Percentiles rank a stretch among this genome's conserved stretches.
Conservation (phyloP, 148 eudicot species). For the Amaranthus cruentus region DNA sequence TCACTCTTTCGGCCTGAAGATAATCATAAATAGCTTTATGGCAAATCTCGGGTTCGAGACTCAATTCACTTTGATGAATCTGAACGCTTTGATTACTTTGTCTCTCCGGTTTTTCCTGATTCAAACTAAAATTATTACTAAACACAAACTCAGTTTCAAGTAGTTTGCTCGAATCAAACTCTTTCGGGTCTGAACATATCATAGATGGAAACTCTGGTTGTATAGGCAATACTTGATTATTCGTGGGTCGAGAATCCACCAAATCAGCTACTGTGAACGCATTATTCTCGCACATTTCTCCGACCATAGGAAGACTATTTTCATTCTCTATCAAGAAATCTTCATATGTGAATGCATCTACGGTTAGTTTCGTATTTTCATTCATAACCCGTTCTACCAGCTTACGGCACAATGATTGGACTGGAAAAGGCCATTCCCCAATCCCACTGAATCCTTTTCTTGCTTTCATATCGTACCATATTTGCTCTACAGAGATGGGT, state of each 20-base stretch:
- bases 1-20: constrained; percentile 5
- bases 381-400: constrained; percentile 37
- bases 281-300: constrained; percentile 5
- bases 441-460: constrained; percentile 35
- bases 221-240: constrained; percentile 16
- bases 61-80: constrained; percentile 16
- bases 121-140: not conserved
- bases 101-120: not conserved
- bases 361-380: constrained; percentile 37
- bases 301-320: not conserved
- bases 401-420: constrained; percentile 41
- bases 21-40: constrained; percentile 44
- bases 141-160: no score
- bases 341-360: constrained; percentile 32
- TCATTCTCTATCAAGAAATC: constrained; percentile 10
- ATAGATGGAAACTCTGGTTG: constrained; percentile 18
- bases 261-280: not conserved
- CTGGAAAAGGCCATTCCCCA: constrained; percentile 59
- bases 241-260: constrained; percentile 4
- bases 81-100: constrained; percentile 20
- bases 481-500: constrained; percentile 64
- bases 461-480: constrained; percentile 78
- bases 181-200: constrained; percentile 21
- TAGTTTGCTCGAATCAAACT: not conserved
- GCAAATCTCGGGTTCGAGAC: constrained; percentile 38